Evolutionary conservation across 106 monocot species (phyloP).

Genomic region (Chionographis japonica): DNA sequence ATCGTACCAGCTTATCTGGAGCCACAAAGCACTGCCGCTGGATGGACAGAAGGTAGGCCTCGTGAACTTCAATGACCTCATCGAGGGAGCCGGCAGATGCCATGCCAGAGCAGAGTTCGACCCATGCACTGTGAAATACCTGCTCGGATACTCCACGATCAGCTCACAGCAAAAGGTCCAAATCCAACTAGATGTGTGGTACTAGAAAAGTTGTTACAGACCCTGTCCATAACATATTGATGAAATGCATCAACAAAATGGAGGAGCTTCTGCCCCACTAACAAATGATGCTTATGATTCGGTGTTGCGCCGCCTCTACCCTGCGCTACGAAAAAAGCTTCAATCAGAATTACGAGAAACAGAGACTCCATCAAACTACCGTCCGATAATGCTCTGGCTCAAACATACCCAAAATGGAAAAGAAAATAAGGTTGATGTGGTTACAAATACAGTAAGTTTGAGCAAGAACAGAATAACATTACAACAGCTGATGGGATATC

Average conservation of each 20-base stretch:
- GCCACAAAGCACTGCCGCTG: constrained; percentile 95
- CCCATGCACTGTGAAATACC: constrained; percentile 95
- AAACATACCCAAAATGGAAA: no score
- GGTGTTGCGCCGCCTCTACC: constrained; percentile 24
- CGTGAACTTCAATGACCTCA: constrained; percentile 93
- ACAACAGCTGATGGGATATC: no score
- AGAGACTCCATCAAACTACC: not conserved
- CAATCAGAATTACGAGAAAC: not conserved
- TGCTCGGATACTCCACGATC: constrained; percentile 16
- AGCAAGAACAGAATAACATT: no score
- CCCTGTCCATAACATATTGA: constrained; percentile 97
- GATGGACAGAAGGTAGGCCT: constrained; percentile 78
- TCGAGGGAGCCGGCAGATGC: constrained; percentile 78
- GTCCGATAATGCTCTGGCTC: not conserved
- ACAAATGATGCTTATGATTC: constrained; percentile 70
- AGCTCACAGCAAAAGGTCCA: not conserved
- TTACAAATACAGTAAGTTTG: no score
- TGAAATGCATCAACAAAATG: constrained; percentile 99
- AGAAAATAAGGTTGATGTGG: no score
- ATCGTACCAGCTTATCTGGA: constrained; percentile 80
- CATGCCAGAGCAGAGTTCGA: constrained; percentile 84
- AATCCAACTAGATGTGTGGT: not conserved
- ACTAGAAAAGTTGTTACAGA: constrained; percentile 15
- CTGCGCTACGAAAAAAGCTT: constrained; percentile 16
- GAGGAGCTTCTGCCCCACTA: constrained; percentile 84